Percentiles rank a stretch among this genome's conserved stretches.
Evolutionary conservation across 2,329 filamentous ascomycete genomes (phyloP).

Genomic region (Plenodomus lindquistii): DNA sequence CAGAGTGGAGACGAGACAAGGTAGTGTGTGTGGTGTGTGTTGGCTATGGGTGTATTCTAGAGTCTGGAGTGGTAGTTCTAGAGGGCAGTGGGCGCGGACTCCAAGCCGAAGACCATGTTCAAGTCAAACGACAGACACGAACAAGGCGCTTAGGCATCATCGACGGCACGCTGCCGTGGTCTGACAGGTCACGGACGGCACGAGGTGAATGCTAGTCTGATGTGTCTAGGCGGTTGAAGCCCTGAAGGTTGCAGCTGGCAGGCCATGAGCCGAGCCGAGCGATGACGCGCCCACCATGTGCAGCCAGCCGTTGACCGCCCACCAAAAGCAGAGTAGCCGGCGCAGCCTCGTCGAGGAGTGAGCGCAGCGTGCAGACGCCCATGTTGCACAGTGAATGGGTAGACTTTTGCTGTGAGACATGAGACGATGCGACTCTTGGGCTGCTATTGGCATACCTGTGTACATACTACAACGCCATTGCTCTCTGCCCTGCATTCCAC

Average conservation of each 20-base stretch:
- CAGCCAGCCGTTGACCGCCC: too few relatives aligned
- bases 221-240: not conserved
- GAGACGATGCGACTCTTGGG: too few relatives aligned
- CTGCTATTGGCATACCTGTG: too few relatives aligned
- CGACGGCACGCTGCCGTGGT: slow-evolving; percentile 6
- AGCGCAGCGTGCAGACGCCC: not conserved
- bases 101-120: not conserved
- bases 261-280: not conserved
- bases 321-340: too few relatives aligned
- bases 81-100: not conserved
- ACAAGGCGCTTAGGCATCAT: slow-evolving; percentile 1
- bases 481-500: too few relatives aligned
- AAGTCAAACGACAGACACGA: not conserved
- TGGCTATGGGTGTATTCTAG: slow-evolving; percentile 5
- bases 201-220: slow-evolving; percentile 1
- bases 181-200: slow-evolving; percentile 1
- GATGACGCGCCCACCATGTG: slow-evolving; percentile 11
- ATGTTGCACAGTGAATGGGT: too few relatives aligned
- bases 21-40: slow-evolving; percentile 1
- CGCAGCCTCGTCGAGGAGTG: too few relatives aligned
- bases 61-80: not conserved
- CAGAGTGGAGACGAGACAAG: not conserved
- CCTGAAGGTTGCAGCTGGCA: too few relatives aligned
- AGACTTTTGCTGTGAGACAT: too few relatives aligned
- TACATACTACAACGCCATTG: too few relatives aligned